Conservation (phyloP, 371 early-diverging fungal species). For the Paramicrosporidium saccamoebae region DNA sequence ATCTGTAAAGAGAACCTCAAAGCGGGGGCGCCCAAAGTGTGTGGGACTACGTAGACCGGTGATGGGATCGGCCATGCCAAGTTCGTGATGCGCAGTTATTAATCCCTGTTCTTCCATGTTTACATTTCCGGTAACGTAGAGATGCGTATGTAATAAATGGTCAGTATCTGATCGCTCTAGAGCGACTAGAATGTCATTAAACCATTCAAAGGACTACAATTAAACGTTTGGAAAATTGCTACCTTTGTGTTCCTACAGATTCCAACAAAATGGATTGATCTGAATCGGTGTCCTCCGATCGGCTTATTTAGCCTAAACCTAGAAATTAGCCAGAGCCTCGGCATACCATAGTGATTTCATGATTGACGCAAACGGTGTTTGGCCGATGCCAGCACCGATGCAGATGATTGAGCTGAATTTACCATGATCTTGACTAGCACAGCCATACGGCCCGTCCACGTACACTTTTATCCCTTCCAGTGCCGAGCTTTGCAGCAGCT, state of each 20-base stretch:
- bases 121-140: constrained; percentile 26
- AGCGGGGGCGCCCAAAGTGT: constrained; percentile 20
- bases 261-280: constrained; percentile 25
- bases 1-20: constrained; percentile 14
- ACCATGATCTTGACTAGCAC: constrained; percentile 51
- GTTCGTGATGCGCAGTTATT: constrained; percentile 13
- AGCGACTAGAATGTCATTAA: constrained; percentile 23
- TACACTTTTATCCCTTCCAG: too few species aligned
- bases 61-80: constrained; percentile 12
- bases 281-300: constrained; percentile 8
- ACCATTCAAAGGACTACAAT: constrained; percentile 30
- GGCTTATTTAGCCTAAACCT: constrained; percentile 6
- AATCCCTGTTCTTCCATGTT: constrained; percentile 12
- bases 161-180: constrained; percentile 22
- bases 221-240: constrained; percentile 1
- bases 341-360: constrained; percentile 21
- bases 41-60: constrained; percentile 18
- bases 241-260: constrained; percentile 19
- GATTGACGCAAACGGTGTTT: constrained; percentile 30
- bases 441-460: constrained; percentile 60
- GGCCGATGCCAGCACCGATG: constrained; percentile 49
- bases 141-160: constrained; percentile 27
- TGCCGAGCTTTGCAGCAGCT: constrained; percentile 10
- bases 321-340: constrained; percentile 6
- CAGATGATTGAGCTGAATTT: constrained; percentile 38